phyloP scores from a whole-genome alignment of 2,329 filamentous ascomycete species.

The Sphaerulina populicola region DNA sequence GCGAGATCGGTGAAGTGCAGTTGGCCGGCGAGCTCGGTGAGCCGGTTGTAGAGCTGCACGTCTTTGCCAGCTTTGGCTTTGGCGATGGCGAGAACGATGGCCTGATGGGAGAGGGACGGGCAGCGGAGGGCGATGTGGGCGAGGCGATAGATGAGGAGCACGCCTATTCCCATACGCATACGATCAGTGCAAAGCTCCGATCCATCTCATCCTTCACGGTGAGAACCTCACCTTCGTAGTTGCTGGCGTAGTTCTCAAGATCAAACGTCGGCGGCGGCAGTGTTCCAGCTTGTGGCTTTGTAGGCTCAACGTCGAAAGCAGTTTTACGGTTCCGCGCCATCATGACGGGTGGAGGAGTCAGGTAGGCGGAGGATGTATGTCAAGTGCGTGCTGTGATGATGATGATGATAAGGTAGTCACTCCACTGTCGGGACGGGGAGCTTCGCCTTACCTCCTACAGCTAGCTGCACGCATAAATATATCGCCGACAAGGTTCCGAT shows the following conservation, averaged over 20 bases:
- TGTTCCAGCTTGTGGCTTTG: conserved; percentile 1
- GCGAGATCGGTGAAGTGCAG: conserved; percentile 62
- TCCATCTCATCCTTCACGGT: neutral
- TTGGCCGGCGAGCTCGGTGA: conserved; percentile 58
- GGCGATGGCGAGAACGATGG: conserved; percentile 64
- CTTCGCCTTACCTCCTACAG: no score
- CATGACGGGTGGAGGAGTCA: neutral
- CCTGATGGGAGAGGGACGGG: conserved; percentile 66
- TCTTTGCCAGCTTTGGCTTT: conserved; percentile 73
- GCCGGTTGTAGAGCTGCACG: conserved; percentile 60
- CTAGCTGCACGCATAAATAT: no score
- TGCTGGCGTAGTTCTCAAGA: conserved; percentile 79
- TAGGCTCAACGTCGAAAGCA: neutral
- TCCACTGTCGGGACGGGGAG: neutral
- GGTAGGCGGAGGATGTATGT: neutral
- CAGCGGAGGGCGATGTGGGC: conserved; percentile 73
- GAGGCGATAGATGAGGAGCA: conserved; percentile 72
- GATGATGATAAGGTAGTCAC: neutral
- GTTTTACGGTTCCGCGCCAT: conserved; percentile 7
- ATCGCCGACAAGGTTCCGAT: neutral
- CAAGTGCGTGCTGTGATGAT: neutral
- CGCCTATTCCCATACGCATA: conserved; percentile 46
- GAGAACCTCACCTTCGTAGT: conserved; percentile 63
- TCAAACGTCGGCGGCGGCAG: conserved; percentile 67
- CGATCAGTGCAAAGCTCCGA: neutral